phyloP scores from a whole-genome alignment of 257 asterid genomes.

The Solanum commersonii region DNA sequence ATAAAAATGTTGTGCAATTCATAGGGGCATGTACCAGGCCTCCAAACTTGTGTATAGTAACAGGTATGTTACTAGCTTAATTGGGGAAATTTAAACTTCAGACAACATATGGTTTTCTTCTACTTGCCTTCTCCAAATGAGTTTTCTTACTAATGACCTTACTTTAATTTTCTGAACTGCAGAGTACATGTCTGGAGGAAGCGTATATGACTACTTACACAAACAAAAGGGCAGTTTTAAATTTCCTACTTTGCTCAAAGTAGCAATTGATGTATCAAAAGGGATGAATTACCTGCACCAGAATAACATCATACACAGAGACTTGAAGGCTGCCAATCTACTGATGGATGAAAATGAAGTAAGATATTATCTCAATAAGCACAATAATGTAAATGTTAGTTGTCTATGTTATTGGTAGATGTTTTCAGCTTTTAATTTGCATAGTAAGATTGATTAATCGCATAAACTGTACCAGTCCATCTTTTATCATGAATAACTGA shows the following conservation, averaged over 20 bases:
- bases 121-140: background rate
- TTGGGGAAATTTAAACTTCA: background rate
- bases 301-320: conserved; percentile 94
- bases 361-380: conserved; percentile 10
- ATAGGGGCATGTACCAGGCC: conserved; percentile 96
- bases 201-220: conserved; percentile 90
- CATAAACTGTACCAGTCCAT: background rate
- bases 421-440: background rate
- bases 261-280: conserved; percentile 85
- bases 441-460: background rate
- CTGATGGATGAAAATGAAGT: conserved; percentile 96
- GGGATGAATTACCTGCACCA: conserved; percentile 98
- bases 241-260: conserved; percentile 82
- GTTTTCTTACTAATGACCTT: background rate
- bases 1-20: conserved; percentile 94
- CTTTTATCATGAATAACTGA: background rate
- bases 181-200: conserved; percentile 98
- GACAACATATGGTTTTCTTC: background rate
- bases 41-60: conserved; percentile 86
- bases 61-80: conserved; percentile 39
- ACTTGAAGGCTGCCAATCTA: conserved; percentile 96
- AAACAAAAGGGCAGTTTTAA: conserved; percentile 88
- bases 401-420: background rate
- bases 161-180: conserved; percentile 6
- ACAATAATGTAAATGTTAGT: background rate